phyloP scores from a whole-genome alignment of 352 stramenopile species.

The Phytophthora chlamydospora region DNA sequence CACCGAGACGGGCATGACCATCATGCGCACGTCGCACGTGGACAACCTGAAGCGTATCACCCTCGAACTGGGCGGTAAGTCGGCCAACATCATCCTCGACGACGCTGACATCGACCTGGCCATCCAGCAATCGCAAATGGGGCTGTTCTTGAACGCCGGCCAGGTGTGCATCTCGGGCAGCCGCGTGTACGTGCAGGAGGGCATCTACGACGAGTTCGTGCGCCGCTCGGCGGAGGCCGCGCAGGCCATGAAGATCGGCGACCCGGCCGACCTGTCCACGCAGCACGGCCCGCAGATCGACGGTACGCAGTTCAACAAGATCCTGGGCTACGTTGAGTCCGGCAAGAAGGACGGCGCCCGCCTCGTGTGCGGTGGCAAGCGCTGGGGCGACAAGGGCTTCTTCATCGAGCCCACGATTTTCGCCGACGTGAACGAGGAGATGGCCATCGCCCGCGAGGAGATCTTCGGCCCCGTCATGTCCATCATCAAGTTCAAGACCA shows the following conservation, averaged over 20 bases:
- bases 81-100: constrained; percentile 70
- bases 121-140: constrained; percentile 51
- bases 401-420: constrained; percentile 95
- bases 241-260: constrained; percentile 59
- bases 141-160: constrained; percentile 85
- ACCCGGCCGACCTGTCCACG: constrained; percentile 42
- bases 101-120: constrained; percentile 70
- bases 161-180: constrained; percentile 87
- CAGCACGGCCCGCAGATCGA: constrained; percentile 68
- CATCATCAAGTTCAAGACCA: constrained; percentile 89
- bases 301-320: constrained; percentile 70
- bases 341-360: constrained; percentile 83
- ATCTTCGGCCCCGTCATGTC: constrained; percentile 92
- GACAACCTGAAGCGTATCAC: constrained; percentile 78
- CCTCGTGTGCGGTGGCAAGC: constrained; percentile 79
- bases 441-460: constrained; percentile 90
- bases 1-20: constrained; percentile 54
- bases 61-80: constrained; percentile 81
- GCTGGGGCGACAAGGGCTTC: constrained; percentile 64
- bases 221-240: constrained; percentile 52
- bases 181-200: constrained; percentile 89
- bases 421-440: constrained; percentile 73
- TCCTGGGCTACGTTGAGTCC: constrained; percentile 79
- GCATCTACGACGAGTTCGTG: constrained; percentile 89
- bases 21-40: constrained; percentile 57